A percentile compares a stretch with the other conserved stretches of the same genome.
phyloP scores from a whole-genome alignment of 768 basidiomycete genomes.

The Phaffia australis region DNA sequence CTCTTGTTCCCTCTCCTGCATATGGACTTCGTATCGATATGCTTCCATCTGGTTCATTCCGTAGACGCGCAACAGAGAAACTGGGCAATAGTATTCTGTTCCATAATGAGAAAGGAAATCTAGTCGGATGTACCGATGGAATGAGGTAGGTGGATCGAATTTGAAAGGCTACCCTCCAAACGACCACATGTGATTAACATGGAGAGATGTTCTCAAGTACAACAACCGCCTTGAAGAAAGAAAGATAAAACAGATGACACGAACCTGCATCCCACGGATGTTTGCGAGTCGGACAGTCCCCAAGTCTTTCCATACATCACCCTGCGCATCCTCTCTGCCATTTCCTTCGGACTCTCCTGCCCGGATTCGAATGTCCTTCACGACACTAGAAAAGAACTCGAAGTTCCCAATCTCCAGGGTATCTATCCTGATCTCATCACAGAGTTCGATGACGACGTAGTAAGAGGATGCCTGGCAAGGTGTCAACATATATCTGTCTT shows the following conservation, averaged over 20 bases:
- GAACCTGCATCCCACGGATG: conserved; percentile 76
- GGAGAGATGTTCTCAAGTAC: background rate
- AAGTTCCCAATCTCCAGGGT: conserved; percentile 93
- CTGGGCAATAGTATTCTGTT: conserved; percentile 89
- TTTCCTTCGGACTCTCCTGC: conserved; percentile 45
- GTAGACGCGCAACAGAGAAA: conserved; percentile 83
- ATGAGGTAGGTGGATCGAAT: conserved; percentile 40
- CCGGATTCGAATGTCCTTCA: conserved; percentile 80
- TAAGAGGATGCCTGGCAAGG: conserved; percentile 58
- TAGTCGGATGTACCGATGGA: conserved; percentile 87
- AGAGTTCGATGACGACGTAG: conserved; percentile 88
- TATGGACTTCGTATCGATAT: conserved; percentile 41
- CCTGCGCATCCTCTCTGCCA: conserved; percentile 31
- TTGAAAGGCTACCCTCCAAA: conserved; percentile 31
- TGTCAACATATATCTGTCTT: conserved; percentile 92
- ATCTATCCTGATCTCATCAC: conserved; percentile 94
- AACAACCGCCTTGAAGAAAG: background rate
- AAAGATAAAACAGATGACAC: conserved; percentile 51
- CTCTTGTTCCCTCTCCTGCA: background rate
- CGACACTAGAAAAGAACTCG: conserved; percentile 95
- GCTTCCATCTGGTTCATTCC: conserved; percentile 93
- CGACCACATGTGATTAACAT: background rate
- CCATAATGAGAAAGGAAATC: conserved; percentile 91
- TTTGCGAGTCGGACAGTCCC: conserved; percentile 78
- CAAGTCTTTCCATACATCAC: conserved; percentile 56